phyloP scores from a whole-genome alignment of 352 stramenopile species.

The Aphanomyces stellatus region DNA sequence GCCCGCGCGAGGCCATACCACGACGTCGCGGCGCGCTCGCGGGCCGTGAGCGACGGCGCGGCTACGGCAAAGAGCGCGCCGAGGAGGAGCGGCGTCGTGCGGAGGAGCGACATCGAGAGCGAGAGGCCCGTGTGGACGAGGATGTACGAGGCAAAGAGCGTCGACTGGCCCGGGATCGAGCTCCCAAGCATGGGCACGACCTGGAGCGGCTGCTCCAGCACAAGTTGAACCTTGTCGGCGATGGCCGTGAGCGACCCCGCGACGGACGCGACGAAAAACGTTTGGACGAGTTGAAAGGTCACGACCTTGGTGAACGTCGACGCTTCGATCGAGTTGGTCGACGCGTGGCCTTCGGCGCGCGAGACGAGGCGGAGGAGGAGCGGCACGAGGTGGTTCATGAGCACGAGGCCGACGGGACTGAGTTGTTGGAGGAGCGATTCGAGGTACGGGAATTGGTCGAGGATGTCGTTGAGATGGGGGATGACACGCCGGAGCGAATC shows the following conservation, averaged over 20 bases:
- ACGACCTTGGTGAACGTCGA: conserved; percentile 60
- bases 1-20: conserved; percentile 51
- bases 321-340: conserved; percentile 52
- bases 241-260: conserved; percentile 52
- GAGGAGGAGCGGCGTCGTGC: conserved; percentile 38
- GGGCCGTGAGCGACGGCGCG: conserved; percentile 43
- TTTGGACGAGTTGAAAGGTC: conserved; percentile 66
- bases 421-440: conserved; percentile 49
- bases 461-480: conserved; percentile 30
- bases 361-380: conserved; percentile 59
- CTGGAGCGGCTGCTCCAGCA: conserved; percentile 20
- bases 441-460: conserved; percentile 45
- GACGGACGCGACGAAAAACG: conserved; percentile 73
- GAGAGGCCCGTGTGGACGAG: conserved; percentile 62
- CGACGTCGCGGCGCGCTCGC: conserved; percentile 29
- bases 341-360: conserved; percentile 53
- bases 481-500: conserved; percentile 51
- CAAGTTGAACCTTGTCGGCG: conserved; percentile 44
- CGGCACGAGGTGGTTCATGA: conserved; percentile 61
- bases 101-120: conserved; percentile 51
- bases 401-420: conserved; percentile 48
- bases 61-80: conserved; percentile 36
- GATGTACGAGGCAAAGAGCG: conserved; percentile 74
- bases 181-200: conserved; percentile 61
- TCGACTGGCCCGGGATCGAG: conserved; percentile 64